Evolutionary conservation across 208 protist genomes (phyloP), one percentile per base, ranked within the genome.

Genomic region (Crithidia sp.): DNA sequence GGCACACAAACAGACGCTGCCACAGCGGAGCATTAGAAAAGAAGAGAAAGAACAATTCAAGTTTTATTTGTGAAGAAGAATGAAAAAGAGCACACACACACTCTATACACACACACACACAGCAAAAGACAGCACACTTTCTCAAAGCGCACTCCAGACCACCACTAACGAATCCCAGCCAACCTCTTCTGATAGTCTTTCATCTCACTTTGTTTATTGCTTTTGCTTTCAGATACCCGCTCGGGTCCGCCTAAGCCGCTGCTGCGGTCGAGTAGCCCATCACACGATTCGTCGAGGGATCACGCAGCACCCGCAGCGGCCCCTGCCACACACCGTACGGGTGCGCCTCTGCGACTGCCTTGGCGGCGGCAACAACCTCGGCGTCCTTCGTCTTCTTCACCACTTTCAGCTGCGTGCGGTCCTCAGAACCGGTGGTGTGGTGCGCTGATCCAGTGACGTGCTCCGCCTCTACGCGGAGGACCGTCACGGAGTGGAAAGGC

Each of bases 241-340:
- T 28, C 28, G 28, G 28, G 28, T 68, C 3, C 28, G 5, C 44
- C 43, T 44, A 40, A 16, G 49, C 40, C 50, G 43, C 28, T 7
- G n/a, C 36, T 1, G 6, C 50, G 5, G 58, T 71, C 5, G 71
- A 67, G 74, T 90, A 90, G 28, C 82, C 85, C n/a, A 74, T 52
- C 19, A 90, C 69, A 36, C 68, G 68, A 39, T 66, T 64, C 9
- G 72, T 87, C 8, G 47, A 39, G 39, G 69, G 60, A 37, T 90
- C 79, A 7, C 85, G 82, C 70, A 81, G 16, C 59, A 82, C 67
- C 8, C 71, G 37, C 56, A 90, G 74, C 44, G 73, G 71, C n/a
- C 54, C 61, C 3, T 39, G 50, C 73, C 77, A 81, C 67, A 79
- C 60, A 36, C 68, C 57, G 41, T 79, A 57, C 55, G 71, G 54